These are phyloP conservation scores for Calcarisporium arbuscula DNA, from an alignment of 2,329 filamentous ascomycete genomes.

Conservation along the genomic window DNA sequence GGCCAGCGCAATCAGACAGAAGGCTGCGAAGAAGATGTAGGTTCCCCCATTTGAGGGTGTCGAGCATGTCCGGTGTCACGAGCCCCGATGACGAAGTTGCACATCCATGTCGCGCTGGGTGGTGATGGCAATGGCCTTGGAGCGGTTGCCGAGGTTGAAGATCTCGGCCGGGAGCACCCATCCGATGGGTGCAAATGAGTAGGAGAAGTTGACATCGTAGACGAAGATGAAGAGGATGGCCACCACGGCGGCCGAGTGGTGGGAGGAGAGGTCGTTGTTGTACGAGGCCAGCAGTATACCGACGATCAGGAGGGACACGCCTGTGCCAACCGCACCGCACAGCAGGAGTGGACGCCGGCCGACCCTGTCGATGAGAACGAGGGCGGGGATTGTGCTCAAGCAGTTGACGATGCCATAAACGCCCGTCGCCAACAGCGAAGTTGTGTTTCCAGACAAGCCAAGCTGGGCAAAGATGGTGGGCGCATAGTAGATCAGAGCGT, in stretches of 20 bases:
- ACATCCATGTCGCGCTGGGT: conserved; percentile 40
- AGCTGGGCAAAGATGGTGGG: conserved; percentile 38
- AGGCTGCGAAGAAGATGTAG: conserved; percentile 55
- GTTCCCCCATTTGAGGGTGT: conserved; percentile 44
- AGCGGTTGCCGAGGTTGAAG: conserved; percentile 49
- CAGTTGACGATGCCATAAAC: conserved; percentile 52
- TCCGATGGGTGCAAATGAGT: conserved; percentile 57
- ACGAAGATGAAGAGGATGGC: conserved; percentile 62
- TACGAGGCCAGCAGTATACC: conserved; percentile 43
- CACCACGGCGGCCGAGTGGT: conserved; percentile 38
- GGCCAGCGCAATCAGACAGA: conserved; percentile 40
- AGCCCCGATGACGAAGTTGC: conserved; percentile 30
- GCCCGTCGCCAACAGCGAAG: conserved; percentile 47
- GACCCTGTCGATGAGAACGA: conserved; percentile 46
- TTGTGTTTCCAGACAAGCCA: conserved; percentile 34
- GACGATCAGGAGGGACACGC: conserved; percentile 49
- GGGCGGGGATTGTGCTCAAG: conserved; percentile 32
- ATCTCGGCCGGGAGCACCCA: conserved; percentile 63
- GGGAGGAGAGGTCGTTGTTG: conserved; percentile 27
- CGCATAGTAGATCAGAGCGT: conserved; percentile 42
- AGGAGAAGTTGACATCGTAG: conserved; percentile 55
- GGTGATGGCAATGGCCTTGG: conserved; percentile 55
- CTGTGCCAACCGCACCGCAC: conserved; percentile 56
- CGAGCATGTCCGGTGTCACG: conserved; percentile 41
- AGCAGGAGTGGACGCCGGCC: conserved; percentile 60